Evolutionary conservation across 2,329 filamentous ascomycete species (phyloP).

Genomic region (Penicillium glabrum): DNA sequence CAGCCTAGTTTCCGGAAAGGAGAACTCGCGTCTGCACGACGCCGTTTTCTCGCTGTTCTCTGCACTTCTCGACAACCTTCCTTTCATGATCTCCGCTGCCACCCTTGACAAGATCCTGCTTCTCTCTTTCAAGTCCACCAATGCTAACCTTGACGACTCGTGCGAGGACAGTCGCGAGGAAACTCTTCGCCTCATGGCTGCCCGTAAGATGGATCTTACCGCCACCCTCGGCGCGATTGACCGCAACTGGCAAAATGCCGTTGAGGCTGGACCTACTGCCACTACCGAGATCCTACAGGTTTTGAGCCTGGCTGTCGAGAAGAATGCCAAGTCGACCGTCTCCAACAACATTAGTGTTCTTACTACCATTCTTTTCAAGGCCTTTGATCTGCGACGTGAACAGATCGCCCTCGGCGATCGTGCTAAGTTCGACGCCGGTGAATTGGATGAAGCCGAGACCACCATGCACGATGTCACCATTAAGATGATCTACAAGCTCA

Average conservation of each 20-base stretch:
- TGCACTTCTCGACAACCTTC: slow-evolving; percentile 76
- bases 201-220: slow-evolving; percentile 71
- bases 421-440: slow-evolving; percentile 45
- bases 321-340: slow-evolving; percentile 75
- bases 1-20: slow-evolving; percentile 56
- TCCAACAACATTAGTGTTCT: slow-evolving; percentile 70
- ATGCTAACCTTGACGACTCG: slow-evolving; percentile 59
- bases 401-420: slow-evolving; percentile 32
- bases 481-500: slow-evolving; percentile 94
- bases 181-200: slow-evolving; percentile 71
- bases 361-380: slow-evolving; percentile 59
- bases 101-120: slow-evolving; percentile 72
- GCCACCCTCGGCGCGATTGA: slow-evolving; percentile 73
- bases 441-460: slow-evolving; percentile 61
- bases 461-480: slow-evolving; percentile 70
- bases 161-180: slow-evolving; percentile 65
- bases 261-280: slow-evolving; percentile 62
- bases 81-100: slow-evolving; percentile 80
- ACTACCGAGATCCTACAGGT: slow-evolving; percentile 68
- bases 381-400: slow-evolving; percentile 51
- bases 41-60: slow-evolving; percentile 79
- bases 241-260: slow-evolving; percentile 68
- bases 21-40: slow-evolving; percentile 69
- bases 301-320: slow-evolving; percentile 70
- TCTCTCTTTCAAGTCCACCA: slow-evolving; percentile 71